A percentile compares a stretch with the other conserved stretches of the same genome.
Evolutionary conservation across 208 protist genomes (phyloP).

Genomic region (Trypanosoma caninum): DNA sequence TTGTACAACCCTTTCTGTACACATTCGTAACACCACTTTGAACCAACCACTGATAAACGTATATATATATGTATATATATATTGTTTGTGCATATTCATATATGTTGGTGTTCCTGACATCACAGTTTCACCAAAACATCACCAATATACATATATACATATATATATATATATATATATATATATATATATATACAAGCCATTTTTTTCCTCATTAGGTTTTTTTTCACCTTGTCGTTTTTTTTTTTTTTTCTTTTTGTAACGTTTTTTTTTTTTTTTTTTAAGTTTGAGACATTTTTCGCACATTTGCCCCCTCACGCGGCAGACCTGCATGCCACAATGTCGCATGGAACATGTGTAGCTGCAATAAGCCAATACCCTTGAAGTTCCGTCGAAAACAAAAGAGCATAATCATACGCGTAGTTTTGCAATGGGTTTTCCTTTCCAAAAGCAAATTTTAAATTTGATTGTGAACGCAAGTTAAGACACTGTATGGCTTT

Average conservation of each 20-base stretch:
- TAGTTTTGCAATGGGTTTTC: slow-evolving; percentile 83
- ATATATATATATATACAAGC: background rate
- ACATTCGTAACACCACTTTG: too few species aligned
- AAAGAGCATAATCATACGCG: slow-evolving; percentile 79
- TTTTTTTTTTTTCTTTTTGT: slow-evolving; percentile 7
- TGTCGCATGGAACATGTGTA: slow-evolving; percentile 87
- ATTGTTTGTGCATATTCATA: too few species aligned
- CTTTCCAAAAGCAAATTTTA: slow-evolving; percentile 33
- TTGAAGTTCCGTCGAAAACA: slow-evolving; percentile 81
- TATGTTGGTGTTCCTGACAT: too few species aligned
- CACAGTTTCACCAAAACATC: too few species aligned
- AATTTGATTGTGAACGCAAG: slow-evolving; percentile 18
- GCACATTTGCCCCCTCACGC: slow-evolving; percentile 7
- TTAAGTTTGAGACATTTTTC: background rate
- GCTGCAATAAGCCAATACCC: slow-evolving; percentile 86
- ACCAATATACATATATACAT: too few species aligned
- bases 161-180: too few species aligned
- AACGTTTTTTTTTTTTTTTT: background rate
- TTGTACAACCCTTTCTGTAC: too few species aligned
- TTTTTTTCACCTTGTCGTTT: slow-evolving; percentile 2
- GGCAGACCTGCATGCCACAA: slow-evolving; percentile 68
- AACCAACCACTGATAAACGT: too few species aligned
- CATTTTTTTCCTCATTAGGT: slow-evolving; percentile 7
- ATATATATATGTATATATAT: too few species aligned
- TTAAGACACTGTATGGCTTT: slow-evolving; percentile 77